Percentiles rank a stretch among this genome's conserved stretches.
phyloP scores from a whole-genome alignment of 176 grass and related monocot species.

The Guadua angustifolia region DNA sequence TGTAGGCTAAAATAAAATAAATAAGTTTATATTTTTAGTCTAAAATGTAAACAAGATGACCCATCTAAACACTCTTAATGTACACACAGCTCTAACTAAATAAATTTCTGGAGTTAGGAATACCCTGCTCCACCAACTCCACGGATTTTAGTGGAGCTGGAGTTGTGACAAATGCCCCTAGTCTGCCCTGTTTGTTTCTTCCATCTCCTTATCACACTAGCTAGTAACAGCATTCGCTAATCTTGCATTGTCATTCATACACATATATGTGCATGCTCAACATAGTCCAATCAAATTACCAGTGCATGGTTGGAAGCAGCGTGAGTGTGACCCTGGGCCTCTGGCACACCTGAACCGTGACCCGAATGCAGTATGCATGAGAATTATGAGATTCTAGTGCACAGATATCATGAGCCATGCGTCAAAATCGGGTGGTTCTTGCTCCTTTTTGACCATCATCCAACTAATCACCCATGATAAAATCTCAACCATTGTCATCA shows the following conservation, averaged over 20 bases:
- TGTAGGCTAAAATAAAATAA: too few relatives aligned
- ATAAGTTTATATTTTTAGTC: too few relatives aligned
- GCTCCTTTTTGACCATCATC: slow-evolving; percentile 44
- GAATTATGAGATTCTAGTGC: slow-evolving; percentile 24
- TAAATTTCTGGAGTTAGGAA: too few relatives aligned
- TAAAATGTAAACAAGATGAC: too few relatives aligned
- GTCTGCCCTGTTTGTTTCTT: neutral
- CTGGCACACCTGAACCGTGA: too few relatives aligned
- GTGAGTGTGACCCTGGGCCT: neutral
- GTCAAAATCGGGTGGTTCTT: slow-evolving; percentile 30
- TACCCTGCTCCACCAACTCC: too few relatives aligned
- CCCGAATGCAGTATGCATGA: too few relatives aligned
- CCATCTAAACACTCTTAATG: too few relatives aligned
- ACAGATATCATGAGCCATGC: slow-evolving; percentile 38
- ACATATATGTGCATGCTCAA: neutral
- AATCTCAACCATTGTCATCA: slow-evolving; percentile 1
- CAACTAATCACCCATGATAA: slow-evolving; percentile 15
- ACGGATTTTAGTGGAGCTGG: too few relatives aligned
- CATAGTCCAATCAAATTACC: slow-evolving; percentile 5
- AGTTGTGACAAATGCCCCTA: too few relatives aligned
- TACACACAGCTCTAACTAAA: too few relatives aligned
- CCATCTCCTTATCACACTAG: neutral
- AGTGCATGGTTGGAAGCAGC: neutral
- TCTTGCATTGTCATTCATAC: neutral
- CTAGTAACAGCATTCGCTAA: neutral